phyloP scores from a whole-genome alignment of 768 basidiomycete species.

The Lentinula sp. region DNA sequence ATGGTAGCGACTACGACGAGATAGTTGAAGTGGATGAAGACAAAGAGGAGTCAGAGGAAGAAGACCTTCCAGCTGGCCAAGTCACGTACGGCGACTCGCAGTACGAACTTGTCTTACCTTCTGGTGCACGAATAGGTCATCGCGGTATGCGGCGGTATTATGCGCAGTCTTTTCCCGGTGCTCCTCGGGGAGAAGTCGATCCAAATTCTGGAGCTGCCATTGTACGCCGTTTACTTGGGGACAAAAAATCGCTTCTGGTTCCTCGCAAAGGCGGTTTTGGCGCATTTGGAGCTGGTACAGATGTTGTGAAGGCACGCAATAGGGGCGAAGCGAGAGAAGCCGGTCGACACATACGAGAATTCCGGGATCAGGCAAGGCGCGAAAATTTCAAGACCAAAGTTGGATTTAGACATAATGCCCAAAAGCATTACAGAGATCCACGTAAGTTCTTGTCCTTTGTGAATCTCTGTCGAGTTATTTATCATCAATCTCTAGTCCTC shows the following conservation, averaged over 20 bases:
- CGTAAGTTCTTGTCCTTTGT: constrained; percentile 4
- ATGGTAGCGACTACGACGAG: constrained; percentile 21
- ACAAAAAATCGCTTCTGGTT: constrained; percentile 81
- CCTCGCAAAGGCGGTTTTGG: constrained; percentile 84
- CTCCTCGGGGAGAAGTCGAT: constrained; percentile 42
- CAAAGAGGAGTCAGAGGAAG: constrained; percentile 36
- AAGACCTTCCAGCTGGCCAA: constrained; percentile 42
- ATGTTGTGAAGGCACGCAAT: constrained; percentile 88
- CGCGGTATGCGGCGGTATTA: constrained; percentile 84
- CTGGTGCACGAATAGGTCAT: constrained; percentile 89
- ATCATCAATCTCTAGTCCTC: constrained; percentile 18
- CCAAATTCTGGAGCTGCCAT: constrained; percentile 70
- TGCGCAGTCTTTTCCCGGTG: constrained; percentile 64
- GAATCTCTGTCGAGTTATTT: constrained; percentile 1
- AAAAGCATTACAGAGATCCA: constrained; percentile 86
- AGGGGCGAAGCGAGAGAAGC: constrained; percentile 94
- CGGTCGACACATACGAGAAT: constrained; percentile 77
- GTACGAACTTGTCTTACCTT: constrained; percentile 89
- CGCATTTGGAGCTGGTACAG: constrained; percentile 74
- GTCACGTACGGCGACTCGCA: constrained; percentile 75
- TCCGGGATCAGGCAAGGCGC: constrained; percentile 70
- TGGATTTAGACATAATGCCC: constrained; percentile 73
- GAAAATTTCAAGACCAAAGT: constrained; percentile 85
- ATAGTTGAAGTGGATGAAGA: constrained; percentile 34
- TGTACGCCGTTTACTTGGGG: constrained; percentile 71